Base-by-base conservation (phyloP, 2,329 filamentous ascomycete genomes). In the Colletotrichum sp. region DNA sequence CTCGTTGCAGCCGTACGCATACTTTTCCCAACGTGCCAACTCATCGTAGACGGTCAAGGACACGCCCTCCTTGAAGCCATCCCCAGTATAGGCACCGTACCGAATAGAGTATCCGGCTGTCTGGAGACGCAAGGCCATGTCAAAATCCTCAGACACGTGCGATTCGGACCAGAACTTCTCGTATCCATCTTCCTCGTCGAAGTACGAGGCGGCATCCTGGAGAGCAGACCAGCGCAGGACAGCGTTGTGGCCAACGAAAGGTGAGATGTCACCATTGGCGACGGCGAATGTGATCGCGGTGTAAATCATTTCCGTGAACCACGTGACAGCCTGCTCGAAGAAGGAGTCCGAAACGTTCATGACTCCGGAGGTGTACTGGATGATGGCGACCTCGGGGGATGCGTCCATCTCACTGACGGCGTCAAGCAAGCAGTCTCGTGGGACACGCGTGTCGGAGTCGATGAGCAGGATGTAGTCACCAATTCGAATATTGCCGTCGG, bases 241-340 rank as follows among this genome's bases (percentile, higher is more conserved):
- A 2, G 94, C 94, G 80, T 95, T 95, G 86, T 95, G 94, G 1
- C 94, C 94, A 77, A 95, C 94, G 79, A 95, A 95, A 1, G 93
- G 93, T 1, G 93, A 92, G 8, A 93, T 90, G 69, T 96, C 94
- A 6, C 94, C 94, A 67, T 91, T 93, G 8, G 92, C 90, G 32
- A 95, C 93, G 24, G 92, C 91, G 80, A 93, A 95, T 30, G 90
- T 88, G 80, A 95, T 95, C 39, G 93, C 91, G 0, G 91, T 93
- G 85, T 95, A 96, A 79, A 96, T 92, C 68, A 96, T 89, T 81
- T 95, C 93, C 57, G 94, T 96, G 85, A 96, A 95, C 86, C 94
- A 96, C 2, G 93, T 94, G 80, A 95, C 94, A 18, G 68, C 93
- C 79, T 93, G 93, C 84, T 96, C 94, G 79, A 96, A 96, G 84